Conservation (phyloP, 2,329 filamentous ascomycete genomes). For the Chaetomiaceae sp. region DNA sequence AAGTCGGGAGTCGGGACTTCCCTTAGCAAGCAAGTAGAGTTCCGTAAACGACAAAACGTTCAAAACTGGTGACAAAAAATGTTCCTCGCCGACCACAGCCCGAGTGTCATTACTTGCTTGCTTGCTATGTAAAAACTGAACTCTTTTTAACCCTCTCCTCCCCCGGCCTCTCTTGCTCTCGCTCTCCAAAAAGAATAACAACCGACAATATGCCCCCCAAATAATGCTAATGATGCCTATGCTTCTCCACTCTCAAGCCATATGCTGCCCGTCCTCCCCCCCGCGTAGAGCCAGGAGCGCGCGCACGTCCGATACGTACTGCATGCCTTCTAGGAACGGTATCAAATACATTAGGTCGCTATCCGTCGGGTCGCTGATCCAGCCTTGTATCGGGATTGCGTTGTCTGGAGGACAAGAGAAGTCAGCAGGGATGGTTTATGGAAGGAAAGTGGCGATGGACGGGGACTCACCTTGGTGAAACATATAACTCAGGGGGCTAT, state of each 20-base stretch:
- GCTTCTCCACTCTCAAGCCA: conserved; percentile 33
- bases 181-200: conserved; percentile 1
- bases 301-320: conserved; percentile 94
- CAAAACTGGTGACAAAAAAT: no score
- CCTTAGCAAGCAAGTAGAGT: no score
- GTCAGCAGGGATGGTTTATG: no score
- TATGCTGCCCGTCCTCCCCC: conserved; percentile 69
- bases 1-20: no score
- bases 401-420: conserved; percentile 64
- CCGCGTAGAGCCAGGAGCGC: conserved; percentile 83
- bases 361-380: conserved; percentile 98
- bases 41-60: no score
- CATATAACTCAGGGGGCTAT: conserved; percentile 95
- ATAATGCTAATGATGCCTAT: conserved; percentile 1
- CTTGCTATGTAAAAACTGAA: not conserved
- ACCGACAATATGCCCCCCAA: not conserved
- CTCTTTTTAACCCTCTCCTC: not conserved
- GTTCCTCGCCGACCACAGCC: not conserved
- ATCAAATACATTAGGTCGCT: conserved; percentile 91
- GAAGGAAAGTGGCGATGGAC: no score
- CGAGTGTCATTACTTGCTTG: not conserved
- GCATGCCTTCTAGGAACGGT: conserved; percentile 85
- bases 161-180: not conserved
- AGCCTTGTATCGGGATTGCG: conserved; percentile 97
- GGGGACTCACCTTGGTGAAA: conserved; percentile 82